Percentiles rank a stretch among this genome's conserved stretches.
phyloP scores from a whole-genome alignment of 164 flowering plant species.

The Chimonanthus praecox region DNA sequence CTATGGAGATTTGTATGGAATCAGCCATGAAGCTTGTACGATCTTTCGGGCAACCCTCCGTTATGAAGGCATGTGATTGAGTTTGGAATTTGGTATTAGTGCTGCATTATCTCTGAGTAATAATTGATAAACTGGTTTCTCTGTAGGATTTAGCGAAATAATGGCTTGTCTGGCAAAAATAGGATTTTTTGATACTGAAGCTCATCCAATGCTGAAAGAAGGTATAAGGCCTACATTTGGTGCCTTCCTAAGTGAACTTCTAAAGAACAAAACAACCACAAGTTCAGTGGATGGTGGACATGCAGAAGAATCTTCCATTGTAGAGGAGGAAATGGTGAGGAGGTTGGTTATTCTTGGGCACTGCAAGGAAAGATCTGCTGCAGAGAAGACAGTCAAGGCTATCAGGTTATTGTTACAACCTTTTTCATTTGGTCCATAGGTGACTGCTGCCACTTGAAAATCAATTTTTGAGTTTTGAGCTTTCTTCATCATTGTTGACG shows the following conservation, averaged over 20 bases:
- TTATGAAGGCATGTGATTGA: slow-evolving; percentile 64
- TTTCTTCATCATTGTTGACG: background rate
- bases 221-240: slow-evolving; percentile 46
- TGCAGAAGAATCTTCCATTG: slow-evolving; percentile 13
- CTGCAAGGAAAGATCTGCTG: slow-evolving; percentile 59
- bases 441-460: slow-evolving; percentile 17
- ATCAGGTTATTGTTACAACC: slow-evolving; percentile 19
- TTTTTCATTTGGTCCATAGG: slow-evolving; percentile 10
- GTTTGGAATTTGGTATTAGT: slow-evolving; percentile 1
- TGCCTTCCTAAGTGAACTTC: slow-evolving; percentile 52
- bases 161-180: slow-evolving; percentile 78
- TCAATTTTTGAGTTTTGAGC: background rate
- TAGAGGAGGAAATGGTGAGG: slow-evolving; percentile 50
- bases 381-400: slow-evolving; percentile 58
- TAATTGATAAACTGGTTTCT: slow-evolving; percentile 6
- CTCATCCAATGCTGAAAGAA: slow-evolving; percentile 42
- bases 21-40: slow-evolving; percentile 78
- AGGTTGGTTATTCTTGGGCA: slow-evolving; percentile 43
- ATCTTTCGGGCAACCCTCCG: slow-evolving; percentile 96
- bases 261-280: slow-evolving; percentile 24
- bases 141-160: slow-evolving; percentile 71
- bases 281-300: slow-evolving; percentile 6
- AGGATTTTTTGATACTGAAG: slow-evolving; percentile 57
- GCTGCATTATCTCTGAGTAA: background rate
- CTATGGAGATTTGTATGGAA: slow-evolving; percentile 83